Base-by-base conservation (phyloP, 2,329 filamentous ascomycete species). In the Penicillium nordicum region DNA sequence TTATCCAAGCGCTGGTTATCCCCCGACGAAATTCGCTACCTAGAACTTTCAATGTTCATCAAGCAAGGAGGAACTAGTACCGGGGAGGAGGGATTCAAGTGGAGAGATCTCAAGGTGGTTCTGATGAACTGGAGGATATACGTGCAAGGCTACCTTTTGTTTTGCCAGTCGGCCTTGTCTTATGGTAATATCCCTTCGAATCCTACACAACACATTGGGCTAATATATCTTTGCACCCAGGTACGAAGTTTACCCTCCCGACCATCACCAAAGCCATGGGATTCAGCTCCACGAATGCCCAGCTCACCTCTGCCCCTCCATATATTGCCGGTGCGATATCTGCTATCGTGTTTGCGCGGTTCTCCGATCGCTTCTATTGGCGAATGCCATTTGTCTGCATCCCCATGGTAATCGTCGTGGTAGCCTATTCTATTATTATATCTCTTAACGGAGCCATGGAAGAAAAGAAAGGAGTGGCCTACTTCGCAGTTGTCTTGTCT, bases 41-140 rank as follows among this genome's bases (percentile, higher is more conserved):
- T 78, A 29, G 65, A 75, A 3, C 58, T 78, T 16, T 67, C 69
- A 42, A 68, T 67, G 50, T 71, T 75, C 48, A 70, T 69, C 32
- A 70, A 67, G 23, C 47, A 58, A 38, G 56, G 56, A 29, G 56
- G 57, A 37, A 38, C 38, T 21, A 53, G 44, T 36, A 50, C 18
- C 5, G 49, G 45, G 7, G 54, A 59, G 25, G 16, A 11, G 1
- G 38, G 48, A 2, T 55, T 56, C 55, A 65, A 69, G 37, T 70
- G 65, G 67, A 70, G 70, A 58, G 71, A 76, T 38, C 64, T 77
- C 7, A 61, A 56, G 12, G 61, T 63, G 8, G 72, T 72, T 9
- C 67, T 74, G 25, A 62, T 58, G n/a, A 75, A 77, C 58, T 75
- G 71, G 70, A 69, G 74, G 55, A 61, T 74, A 25, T 72, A 71